Evolutionary conservation across 1,284 basidiomycete species (phyloP).

Genomic region (Pascua sp.): DNA sequence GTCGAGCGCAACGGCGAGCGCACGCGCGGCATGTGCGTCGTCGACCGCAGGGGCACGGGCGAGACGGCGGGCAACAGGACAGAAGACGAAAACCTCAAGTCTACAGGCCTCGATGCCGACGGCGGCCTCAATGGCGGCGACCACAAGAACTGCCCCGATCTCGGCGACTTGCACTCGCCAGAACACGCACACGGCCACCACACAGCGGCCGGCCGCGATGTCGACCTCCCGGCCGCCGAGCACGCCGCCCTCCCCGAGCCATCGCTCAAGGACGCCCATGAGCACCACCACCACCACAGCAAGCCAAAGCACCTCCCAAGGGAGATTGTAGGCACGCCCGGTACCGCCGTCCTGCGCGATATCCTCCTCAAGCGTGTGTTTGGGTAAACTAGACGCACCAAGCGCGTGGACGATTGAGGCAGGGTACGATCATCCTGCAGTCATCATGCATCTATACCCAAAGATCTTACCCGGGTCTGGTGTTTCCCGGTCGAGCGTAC

Average conservation of each 20-base stretch:
- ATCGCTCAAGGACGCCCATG: not conserved
- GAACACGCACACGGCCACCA: not conserved
- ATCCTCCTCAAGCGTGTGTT: conserved; percentile 44
- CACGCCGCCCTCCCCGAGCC: not conserved
- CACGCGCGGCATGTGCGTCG: conserved; percentile 52
- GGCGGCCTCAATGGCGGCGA: not conserved
- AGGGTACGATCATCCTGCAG: too few relatives aligned
- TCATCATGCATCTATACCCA: too few relatives aligned
- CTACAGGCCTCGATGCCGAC: not conserved
- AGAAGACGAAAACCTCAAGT: conserved; percentile 21
- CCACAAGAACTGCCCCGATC: not conserved
- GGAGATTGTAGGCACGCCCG: conserved; percentile 39
- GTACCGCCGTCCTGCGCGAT: conserved; percentile 32
- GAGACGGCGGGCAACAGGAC: conserved; percentile 31
- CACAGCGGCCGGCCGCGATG: too few relatives aligned
- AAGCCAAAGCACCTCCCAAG: conserved; percentile 25
- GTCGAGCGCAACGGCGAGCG: conserved; percentile 50
- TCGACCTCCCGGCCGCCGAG: not conserved
- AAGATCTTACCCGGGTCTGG: too few relatives aligned
- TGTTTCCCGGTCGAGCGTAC: too few relatives aligned
- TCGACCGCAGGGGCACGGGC: conserved; percentile 47
- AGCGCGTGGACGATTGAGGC: too few relatives aligned
- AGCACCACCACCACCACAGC: conserved; percentile 18
- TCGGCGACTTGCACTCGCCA: not conserved
- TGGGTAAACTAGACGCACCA: conserved; percentile 14